phyloP scores from a whole-genome alignment of 306 rosid species.

The Canavalia ensiformis region DNA sequence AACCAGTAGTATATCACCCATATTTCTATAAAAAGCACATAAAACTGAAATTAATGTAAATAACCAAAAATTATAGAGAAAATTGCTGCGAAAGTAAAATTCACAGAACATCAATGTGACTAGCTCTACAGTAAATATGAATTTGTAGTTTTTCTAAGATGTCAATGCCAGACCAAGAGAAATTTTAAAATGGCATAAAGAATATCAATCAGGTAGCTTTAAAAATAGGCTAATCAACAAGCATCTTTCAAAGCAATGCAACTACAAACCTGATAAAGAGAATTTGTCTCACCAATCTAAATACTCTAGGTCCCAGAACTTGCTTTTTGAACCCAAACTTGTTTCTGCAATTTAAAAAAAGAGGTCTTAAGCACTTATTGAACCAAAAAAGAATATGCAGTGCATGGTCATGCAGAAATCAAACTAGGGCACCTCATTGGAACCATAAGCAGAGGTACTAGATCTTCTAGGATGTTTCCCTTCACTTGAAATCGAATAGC shows the following conservation, averaged over 20 bases:
- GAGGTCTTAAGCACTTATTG: conserved; percentile 39
- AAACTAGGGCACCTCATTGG: conserved; percentile 69
- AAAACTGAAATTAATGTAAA: conserved; percentile 3
- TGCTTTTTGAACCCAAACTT: conserved; percentile 87
- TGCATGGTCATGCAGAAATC: conserved; percentile 23
- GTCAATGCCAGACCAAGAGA: background rate
- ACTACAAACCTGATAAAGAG: conserved; percentile 37
- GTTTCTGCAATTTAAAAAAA: conserved; percentile 67
- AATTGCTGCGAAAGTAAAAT: background rate
- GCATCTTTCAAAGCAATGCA: conserved; percentile 38
- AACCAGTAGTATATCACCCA: conserved; percentile 31
- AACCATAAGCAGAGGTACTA: conserved; percentile 63
- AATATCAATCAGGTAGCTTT: conserved; percentile 37
- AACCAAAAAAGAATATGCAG: conserved; percentile 21
- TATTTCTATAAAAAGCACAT: conserved; percentile 23
- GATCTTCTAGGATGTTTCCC: conserved; percentile 71
- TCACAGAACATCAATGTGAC: background rate
- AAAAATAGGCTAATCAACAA: conserved; percentile 41
- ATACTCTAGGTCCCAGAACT: conserved; percentile 72
- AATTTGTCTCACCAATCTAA: conserved; percentile 62
- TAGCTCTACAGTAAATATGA: conserved; percentile 15
- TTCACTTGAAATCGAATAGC: conserved; percentile 61
- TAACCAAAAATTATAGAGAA: background rate
- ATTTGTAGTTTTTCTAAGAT: conserved; percentile 1
- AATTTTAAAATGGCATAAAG: conserved; percentile 26